These are phyloP conservation scores for Crataegus laevigata DNA, from an alignment of 306 rosid species.

Conservation along the genomic window DNA sequence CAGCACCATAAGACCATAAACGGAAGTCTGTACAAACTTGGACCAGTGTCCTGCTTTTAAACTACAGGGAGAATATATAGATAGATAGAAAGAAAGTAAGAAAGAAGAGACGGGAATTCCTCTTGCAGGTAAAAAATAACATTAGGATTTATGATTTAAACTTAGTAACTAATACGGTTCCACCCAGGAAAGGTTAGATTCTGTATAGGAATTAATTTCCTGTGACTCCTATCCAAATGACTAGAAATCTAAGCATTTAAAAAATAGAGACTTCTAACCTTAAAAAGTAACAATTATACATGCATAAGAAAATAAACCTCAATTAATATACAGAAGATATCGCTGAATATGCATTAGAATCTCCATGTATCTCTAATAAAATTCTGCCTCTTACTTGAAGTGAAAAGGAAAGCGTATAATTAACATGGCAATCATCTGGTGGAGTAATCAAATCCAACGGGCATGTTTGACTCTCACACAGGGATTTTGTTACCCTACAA, in stretches of 20 bases:
- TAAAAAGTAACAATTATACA: not conserved
- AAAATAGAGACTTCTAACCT: not conserved
- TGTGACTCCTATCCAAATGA: not conserved
- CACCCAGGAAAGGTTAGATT: not conserved
- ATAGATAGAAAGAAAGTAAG: not conserved
- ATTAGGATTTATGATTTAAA: not conserved
- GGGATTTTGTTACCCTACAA: constrained; percentile 71
- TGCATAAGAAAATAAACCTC: not conserved
- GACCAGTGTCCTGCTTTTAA: not conserved
- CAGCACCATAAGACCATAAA: not conserved
- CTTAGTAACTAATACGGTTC: too few species aligned
- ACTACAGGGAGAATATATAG: not conserved
- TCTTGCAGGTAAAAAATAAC: not conserved
- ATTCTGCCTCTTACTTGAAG: constrained; percentile 71
- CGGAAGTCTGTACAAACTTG: not conserved
- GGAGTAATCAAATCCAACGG: constrained; percentile 90
- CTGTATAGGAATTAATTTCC: not conserved
- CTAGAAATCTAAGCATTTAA: not conserved
- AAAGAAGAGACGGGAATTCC: not conserved
- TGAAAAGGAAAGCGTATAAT: constrained; percentile 88
- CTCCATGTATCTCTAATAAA: not conserved
- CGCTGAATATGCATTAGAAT: not conserved
- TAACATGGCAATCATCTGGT: constrained; percentile 97
- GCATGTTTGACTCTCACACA: constrained; percentile 73
- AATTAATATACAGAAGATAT: constrained; percentile 1